phyloP scores from a whole-genome alignment of 2,329 filamentous ascomycete genomes.

The Akanthomyces uredinophilus region DNA sequence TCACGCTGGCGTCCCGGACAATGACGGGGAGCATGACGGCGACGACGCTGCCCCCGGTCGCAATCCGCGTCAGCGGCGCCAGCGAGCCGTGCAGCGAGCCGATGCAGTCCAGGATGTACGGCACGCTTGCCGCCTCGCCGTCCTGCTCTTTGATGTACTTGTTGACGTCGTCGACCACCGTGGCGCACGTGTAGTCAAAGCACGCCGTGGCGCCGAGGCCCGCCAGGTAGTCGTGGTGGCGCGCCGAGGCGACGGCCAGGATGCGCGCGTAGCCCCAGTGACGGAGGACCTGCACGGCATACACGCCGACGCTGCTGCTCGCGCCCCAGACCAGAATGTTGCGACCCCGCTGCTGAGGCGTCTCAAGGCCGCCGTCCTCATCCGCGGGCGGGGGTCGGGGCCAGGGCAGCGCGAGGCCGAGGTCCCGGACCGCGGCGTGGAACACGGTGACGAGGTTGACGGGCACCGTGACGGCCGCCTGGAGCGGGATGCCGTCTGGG shows the following conservation, averaged over 20 bases:
- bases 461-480: constrained; percentile 48
- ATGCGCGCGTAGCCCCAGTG: constrained; percentile 49
- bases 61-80: constrained; percentile 45
- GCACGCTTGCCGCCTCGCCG: constrained; percentile 26
- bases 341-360: constrained; percentile 30
- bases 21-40: constrained; percentile 58
- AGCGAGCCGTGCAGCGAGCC: constrained; percentile 44
- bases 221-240: constrained; percentile 40
- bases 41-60: constrained; percentile 43
- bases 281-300: constrained; percentile 43
- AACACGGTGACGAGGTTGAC: constrained; percentile 57
- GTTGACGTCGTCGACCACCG: constrained; percentile 32
- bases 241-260: constrained; percentile 42
- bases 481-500: constrained; percentile 34
- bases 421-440: constrained; percentile 45
- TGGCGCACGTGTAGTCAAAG: constrained; percentile 42
- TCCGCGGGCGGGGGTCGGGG: constrained; percentile 42
- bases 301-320: constrained; percentile 47
- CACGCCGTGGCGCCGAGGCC: constrained; percentile 39
- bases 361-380: constrained; percentile 23
- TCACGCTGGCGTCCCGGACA: constrained; percentile 44
- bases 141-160: constrained; percentile 19
- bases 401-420: constrained; percentile 52
- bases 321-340: constrained; percentile 49
- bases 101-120: constrained; percentile 52